Evolutionary conservation across 352 stramenopile genomes (phyloP), one percentile per base, ranked within the genome.

Genomic region (Pythium rishiriense): DNA sequence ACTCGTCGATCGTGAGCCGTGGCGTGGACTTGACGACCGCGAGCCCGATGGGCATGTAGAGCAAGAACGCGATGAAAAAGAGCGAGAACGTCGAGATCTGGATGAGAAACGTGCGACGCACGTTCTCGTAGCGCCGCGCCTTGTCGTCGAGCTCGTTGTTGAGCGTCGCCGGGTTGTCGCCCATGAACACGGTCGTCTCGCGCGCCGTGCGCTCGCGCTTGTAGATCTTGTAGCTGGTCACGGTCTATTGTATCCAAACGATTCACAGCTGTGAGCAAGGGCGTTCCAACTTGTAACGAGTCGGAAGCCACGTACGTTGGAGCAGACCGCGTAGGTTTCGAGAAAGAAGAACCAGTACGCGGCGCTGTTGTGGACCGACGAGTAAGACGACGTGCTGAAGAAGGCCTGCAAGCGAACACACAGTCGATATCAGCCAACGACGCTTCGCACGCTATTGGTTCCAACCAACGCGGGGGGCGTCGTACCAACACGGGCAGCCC

Each of bases 271-370:
- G 41, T 47, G 41, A 56, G 29, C 4, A n/a, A 9, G 47, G 25
- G 24, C 5, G 14, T 25, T 12, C n/a, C n/a, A n/a, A n/a, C n/a
- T n/a, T n/a, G n/a, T n/a, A n/a, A n/a, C n/a, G n/a, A n/a, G n/a
- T n/a, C n/a, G n/a, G n/a, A n/a, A n/a, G 19, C 9, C 3, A 60
- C 64, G 42, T 72, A 89, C 82, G 58, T 91, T 89, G 60, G 83
- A 68, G 48, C 80, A 78, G 22, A 89, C 61, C 10, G 80, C 78
- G 37, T 85, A 26, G 2, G 78, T 81, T 62, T 89, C 74, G 51
- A 91, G 66, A 45, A 82, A 64, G 60, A 91, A 89, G 70, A 91
- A 89, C 64, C 70, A 87, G 61, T 88, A 88, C 47, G 79, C 79
- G 1, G 73, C 75, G 48, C 74, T 68, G 58, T 87, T 85, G 70